phyloP scores from a whole-genome alignment of 2,329 filamentous ascomycete genomes.

The Dactylonectria estremocensis region DNA sequence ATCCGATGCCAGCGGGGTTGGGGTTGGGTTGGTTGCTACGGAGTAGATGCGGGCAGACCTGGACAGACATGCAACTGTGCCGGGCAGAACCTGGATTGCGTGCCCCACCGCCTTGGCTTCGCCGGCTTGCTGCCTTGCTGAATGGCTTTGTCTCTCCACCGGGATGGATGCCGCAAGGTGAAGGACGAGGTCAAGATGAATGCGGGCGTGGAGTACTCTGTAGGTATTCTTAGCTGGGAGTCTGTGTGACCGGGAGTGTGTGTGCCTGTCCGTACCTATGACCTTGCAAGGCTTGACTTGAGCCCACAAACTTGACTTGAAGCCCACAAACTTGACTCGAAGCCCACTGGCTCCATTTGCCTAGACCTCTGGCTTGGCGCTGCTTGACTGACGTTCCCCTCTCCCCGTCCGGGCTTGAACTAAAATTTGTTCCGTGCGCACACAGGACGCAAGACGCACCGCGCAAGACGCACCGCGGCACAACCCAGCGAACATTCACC shows the following conservation, averaged over 20 bases:
- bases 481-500: slow-evolving; percentile 23
- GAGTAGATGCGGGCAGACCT: neutral
- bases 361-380: neutral
- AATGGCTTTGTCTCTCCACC: slow-evolving; percentile 1
- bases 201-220: slow-evolving; percentile 10
- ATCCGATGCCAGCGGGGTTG: neutral
- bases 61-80: neutral
- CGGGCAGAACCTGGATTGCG: slow-evolving; percentile 1
- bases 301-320: too few relatives aligned
- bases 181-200: neutral
- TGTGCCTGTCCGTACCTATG: neutral
- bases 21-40: too few relatives aligned
- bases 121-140: neutral
- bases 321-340: too few relatives aligned
- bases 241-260: too few relatives aligned
- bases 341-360: neutral
- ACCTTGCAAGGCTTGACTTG: slow-evolving; percentile 2
- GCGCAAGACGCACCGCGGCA: slow-evolving; percentile 16
- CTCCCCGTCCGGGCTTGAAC: slow-evolving; percentile 2
- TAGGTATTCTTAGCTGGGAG: too few relatives aligned
- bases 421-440: slow-evolving; percentile 32
- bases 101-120: neutral
- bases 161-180: neutral
- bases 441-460: slow-evolving; percentile 4
- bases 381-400: slow-evolving; percentile 1